Base-by-base conservation (phyloP, 2,329 filamentous ascomycete species). In the Diplodia corticola region DNA sequence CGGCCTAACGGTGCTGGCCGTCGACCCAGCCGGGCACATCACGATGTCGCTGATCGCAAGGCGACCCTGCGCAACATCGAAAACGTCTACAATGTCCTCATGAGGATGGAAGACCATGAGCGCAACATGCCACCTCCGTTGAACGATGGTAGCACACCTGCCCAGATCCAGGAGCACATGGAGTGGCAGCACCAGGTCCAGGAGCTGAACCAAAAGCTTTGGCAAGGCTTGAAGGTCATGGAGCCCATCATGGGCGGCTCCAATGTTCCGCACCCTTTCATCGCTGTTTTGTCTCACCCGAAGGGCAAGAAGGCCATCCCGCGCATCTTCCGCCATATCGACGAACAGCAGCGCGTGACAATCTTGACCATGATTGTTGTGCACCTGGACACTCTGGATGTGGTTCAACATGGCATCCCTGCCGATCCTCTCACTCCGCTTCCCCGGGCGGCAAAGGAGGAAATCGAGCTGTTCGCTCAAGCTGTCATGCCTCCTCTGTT, bases 261-360 rank as follows among this genome's bases (percentile, higher is more conserved):
- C 53, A 91, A 89, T 63, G 82, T 82, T 3, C 83, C 86, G 20
- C 95, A 99, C 77, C 95, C 95, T 0, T 99, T 99, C 80, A 97
- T 99, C 71, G 92, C 93, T 54, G 94, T 99, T 77, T 83, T 99
- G 54, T 96, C 93, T 4, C 96, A 95, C 74, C 88, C 89, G 71
- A 99, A 99, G 82, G 95, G 95, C 74, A 98, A 97, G 82, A 97
- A 95, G 81, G 92, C 91, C 1, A 92, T 99, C 68, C 93, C 93
- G 59, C 92, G 95, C 65, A 91, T 98, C 63, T 98, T 98, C 86
- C 90, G 93, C 50, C 92, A 97, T 74, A 91, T 97, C 63, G 91
- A 91, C 69, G 91, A 93, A 69, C 91, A 97, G 75, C 93, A 98
- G 79, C 91, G 94, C 59, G 93, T 95, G 24, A 98, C 93, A 0